Evolutionary conservation across 352 stramenopile genomes (phyloP), one percentile per base, ranked within the genome.

Genomic region (Pythium phragmiticola): DNA sequence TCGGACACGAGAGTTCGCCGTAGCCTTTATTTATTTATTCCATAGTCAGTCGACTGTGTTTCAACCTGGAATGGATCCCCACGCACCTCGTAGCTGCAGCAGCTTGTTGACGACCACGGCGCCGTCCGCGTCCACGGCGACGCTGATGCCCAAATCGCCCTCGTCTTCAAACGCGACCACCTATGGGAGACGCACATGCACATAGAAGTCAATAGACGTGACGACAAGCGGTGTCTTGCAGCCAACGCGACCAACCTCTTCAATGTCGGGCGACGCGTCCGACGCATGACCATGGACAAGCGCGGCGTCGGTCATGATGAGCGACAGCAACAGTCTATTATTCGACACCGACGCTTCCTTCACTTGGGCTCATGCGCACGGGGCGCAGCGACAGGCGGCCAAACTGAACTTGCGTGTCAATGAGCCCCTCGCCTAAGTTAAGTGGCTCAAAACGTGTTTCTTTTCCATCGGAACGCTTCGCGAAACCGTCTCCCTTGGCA

Each of bases 131-230:
- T 66, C 63, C n/a, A 80, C 65, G 21, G 65, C 36, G 14, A 80
- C 52, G 19, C 65, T 59, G 33, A 80, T 74, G 17, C 72, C 69
- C 16, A 82, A 63, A 34, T 79, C 74, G 11, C 70, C 65, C 1
- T 30, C 16, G 1, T 60, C 60, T 13, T 65, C 41, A 36, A 76
- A 75, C 21, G 26, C 57, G 37, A 69, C 62, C 72, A 23, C 30
- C 23, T 36, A 34, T 7, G 2, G 12, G 23, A 34, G 11, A 26
- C 45, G 12, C 8, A 19, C 13, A 21, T n/a, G 1, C 9, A 46
- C 39, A 46, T 46, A 19, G 5, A 19, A 46, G 4, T 46, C 13
- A 17, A 19, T 46, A n/a, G 39, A 21, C 21, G 21, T 21, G 21
- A 21, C 21, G 21, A 21, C 21, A 21, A 21, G 21, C 21, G 21